Conservation (phyloP, 495 filamentous ascomycete species). For the Glutinoglossum americanum region DNA sequence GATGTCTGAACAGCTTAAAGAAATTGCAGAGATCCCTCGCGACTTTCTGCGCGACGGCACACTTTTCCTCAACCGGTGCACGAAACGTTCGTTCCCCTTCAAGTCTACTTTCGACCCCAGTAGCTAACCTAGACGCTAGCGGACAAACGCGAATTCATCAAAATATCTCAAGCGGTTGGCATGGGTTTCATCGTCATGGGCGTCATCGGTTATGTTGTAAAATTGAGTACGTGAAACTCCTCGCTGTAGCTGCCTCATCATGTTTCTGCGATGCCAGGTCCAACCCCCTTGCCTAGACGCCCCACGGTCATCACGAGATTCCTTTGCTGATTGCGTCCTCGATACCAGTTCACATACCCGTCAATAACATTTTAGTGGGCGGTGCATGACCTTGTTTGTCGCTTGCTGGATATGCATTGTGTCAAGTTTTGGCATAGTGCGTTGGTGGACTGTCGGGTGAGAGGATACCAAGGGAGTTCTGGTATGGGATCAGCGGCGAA, state of each 20-base stretch:
- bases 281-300: background rate
- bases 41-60: slow-evolving; percentile 68
- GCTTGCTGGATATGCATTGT: background rate
- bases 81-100: slow-evolving; percentile 40
- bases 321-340: background rate
- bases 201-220: slow-evolving; percentile 75
- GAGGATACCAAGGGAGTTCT: background rate
- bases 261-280: no score
- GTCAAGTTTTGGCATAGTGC: background rate
- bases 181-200: slow-evolving; percentile 81
- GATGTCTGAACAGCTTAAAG: slow-evolving; percentile 62
- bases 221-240: slow-evolving; percentile 45
- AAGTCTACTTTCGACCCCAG: background rate
- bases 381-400: slow-evolving; percentile 26
- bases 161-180: slow-evolving; percentile 89
- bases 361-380: slow-evolving; percentile 66
- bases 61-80: slow-evolving; percentile 63
- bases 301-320: background rate
- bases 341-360: slow-evolving; percentile 48
- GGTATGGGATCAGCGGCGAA: background rate
- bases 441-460: background rate
- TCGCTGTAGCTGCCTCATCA: background rate
- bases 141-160: slow-evolving; percentile 74
- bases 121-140: slow-evolving; percentile 21
- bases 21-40: slow-evolving; percentile 58